These are phyloP conservation scores for Blastobotrys elegans DNA, from an alignment of 1,139 yeast genomes.

Conservation along the genomic window DNA sequence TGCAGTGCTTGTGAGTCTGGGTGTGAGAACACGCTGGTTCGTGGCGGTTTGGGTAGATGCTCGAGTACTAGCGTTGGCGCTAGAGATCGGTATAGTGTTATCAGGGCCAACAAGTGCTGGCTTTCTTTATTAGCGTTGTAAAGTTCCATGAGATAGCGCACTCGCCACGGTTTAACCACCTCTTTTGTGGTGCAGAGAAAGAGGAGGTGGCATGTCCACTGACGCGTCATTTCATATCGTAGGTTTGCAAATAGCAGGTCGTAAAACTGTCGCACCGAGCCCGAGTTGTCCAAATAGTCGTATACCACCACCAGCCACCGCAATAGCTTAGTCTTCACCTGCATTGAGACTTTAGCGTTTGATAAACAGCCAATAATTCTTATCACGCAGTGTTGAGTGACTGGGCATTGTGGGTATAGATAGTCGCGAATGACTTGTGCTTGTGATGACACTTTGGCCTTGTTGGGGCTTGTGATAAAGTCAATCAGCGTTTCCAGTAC, in stretches of 20 bases:
- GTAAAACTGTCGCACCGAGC: constrained; percentile 29
- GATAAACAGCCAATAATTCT: constrained; percentile 34
- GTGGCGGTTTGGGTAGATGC: constrained; percentile 25
- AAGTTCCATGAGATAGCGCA: constrained; percentile 35
- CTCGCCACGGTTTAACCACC: constrained; percentile 38
- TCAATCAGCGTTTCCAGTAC: neutral
- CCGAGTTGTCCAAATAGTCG: constrained; percentile 30
- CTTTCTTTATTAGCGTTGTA: constrained; percentile 34
- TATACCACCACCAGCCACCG: constrained; percentile 40
- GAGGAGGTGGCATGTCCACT: constrained; percentile 42
- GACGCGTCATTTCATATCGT: constrained; percentile 42
- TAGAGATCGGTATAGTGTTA: constrained; percentile 30
- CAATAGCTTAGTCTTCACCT: constrained; percentile 33
- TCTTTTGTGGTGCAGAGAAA: constrained; percentile 34
- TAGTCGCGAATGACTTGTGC: constrained; percentile 27
- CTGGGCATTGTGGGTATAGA: constrained; percentile 33
- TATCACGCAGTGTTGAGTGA: constrained; percentile 29
- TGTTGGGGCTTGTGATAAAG: neutral
- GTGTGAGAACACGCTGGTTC: constrained; percentile 27
- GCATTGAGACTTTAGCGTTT: constrained; percentile 12
- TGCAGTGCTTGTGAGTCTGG: constrained; percentile 27
- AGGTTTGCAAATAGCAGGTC: constrained; percentile 42
- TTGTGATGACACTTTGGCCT: constrained; percentile 11
- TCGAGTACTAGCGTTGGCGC: constrained; percentile 29
- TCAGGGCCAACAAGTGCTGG: constrained; percentile 31